phyloP scores from a whole-genome alignment of 192 early-diverging fungal genomes.

The Coemansia sp. region DNA sequence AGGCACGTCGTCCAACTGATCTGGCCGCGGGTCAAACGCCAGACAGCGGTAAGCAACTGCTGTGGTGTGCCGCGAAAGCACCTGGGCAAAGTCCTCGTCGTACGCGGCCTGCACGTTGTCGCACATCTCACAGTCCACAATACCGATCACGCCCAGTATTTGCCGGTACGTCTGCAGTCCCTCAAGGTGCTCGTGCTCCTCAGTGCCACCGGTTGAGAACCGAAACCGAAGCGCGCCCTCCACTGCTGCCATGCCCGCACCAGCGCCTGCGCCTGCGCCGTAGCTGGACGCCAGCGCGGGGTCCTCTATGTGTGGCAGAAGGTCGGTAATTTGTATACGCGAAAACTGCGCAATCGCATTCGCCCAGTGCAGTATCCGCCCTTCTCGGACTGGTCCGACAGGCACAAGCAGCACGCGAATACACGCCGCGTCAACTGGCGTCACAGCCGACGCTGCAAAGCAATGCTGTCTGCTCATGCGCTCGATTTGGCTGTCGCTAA shows the following conservation, averaged over 20 bases:
- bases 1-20: slow-evolving; percentile 22
- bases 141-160: slow-evolving; percentile 43
- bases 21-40: slow-evolving; percentile 27
- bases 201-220: slow-evolving; percentile 11
- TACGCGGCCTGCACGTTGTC: slow-evolving; percentile 20
- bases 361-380: slow-evolving; percentile 15
- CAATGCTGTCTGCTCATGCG: slow-evolving; percentile 16
- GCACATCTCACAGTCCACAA: slow-evolving; percentile 30
- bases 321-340: slow-evolving; percentile 20
- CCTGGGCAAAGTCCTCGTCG: slow-evolving; percentile 23
- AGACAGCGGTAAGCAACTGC: slow-evolving; percentile 42
- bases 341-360: slow-evolving; percentile 26
- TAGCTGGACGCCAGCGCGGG: slow-evolving; percentile 12
- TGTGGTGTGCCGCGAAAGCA: slow-evolving; percentile 22
- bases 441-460: slow-evolving; percentile 33
- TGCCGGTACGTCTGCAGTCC: slow-evolving; percentile 52
- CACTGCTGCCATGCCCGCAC: slow-evolving; percentile 11
- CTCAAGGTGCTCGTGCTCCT: slow-evolving; percentile 49
- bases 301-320: slow-evolving; percentile 27
- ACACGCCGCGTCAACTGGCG: slow-evolving; percentile 44
- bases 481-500: slow-evolving; percentile 23
- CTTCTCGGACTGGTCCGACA: slow-evolving; percentile 33
- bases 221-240: slow-evolving; percentile 34
- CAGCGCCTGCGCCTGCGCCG: not conserved
- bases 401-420: slow-evolving; percentile 50